Base-by-base conservation (phyloP, 352 stramenopile genomes). In the Globisporangium cederbergense region DNA sequence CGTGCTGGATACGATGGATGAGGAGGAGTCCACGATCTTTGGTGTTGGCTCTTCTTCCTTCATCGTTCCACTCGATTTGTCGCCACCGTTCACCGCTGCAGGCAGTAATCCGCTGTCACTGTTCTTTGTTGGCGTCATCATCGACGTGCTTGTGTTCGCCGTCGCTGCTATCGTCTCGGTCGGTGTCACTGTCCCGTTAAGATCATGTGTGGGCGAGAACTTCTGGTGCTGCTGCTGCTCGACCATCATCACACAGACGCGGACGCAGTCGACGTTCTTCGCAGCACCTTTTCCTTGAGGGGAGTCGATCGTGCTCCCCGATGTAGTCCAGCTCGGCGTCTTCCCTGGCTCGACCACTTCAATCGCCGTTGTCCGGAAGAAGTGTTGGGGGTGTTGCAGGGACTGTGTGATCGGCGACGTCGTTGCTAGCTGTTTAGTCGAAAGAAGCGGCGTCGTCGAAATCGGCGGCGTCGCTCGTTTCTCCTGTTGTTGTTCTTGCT, bases 201-300 rank as follows among this genome's bases (percentile, higher is more conserved):
- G 47, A 4, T 70, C 63, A 57, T 76, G 45, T 22, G 59, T 65
- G 3, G 68, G 55, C 20, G 70, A 70, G 42, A 58, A 72, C 58
- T 79, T 71, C 38, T 79, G 75, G 32, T 60, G 46, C 43, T 76
- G 66, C 47, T 75, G 69, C 51, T 85, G 62, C 55, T 89, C 78
- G 10, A 86, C 73, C 76, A 85, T 88, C 76, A 89, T 85, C 53
- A 89, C 78, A 59, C 80, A 89, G 38, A 89, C 74, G 62, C 73
- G 74, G 25, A 86, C 72, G 53, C 77, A 78, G 46, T 75, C 66
- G 30, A 78, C 43, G 40, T 54, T 63, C 28, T 28, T 56, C 18
- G 28, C 45, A 45, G 36, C 42, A 53, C 47, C 22, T 58, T 56
- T 64, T 50, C 77, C 62, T 25, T 65, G 66, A 70, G 66, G 69